Base-by-base conservation (phyloP, 331 rosid genomes). In the Saraca asoca region DNA sequence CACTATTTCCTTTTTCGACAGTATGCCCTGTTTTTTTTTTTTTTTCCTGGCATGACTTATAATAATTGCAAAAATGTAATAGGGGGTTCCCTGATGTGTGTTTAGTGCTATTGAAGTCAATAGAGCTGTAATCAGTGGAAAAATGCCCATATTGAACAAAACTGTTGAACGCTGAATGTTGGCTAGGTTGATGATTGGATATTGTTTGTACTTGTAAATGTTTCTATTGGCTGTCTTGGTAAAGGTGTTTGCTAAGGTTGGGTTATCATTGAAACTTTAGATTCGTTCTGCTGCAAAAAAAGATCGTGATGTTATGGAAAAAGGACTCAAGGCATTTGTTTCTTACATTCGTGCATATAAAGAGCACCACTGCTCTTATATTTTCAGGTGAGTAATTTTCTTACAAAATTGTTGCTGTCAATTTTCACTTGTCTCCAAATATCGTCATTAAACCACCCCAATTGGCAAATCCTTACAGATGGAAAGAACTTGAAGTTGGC, bases 271-370 rank as follows among this genome's bases (percentile, higher is more conserved):
- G 43, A 73, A 74, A 69, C 77, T 51, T 76, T 69, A 90, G 99
- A 83, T 94, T 72, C 86, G 92, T 24, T 64, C 82, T 18, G 89
- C 86, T 14, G 89, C 96, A 18, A 80, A 68, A 74, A 88, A 80
- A 59, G 99, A 94, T 58, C 97, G 97, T 3, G 97, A 88, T 85
- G 81, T 90, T 72, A 90, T 94, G 99, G 96, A 94, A 79, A 94
- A 88, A 71, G 97, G 99, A 15, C 69, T 70, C 41, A 79, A 81
- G 77, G 97, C 99, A 64, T 94, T 94, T 84, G 97, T 94, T 80
- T 94, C 99, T 51, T 86, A 80, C 76, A 53, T 94, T 34, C 88
- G 91, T 65, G 99, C 96, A 29, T 94, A 94, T 75, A 94, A 90
- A 74, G 92, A 94, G 76, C 99, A 94, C 73, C 85, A 76, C 60